Percentiles rank a stretch among this genome's conserved stretches.
phyloP scores from a whole-genome alignment of 2,329 filamentous ascomycete species.

The Ophiostoma montium region DNA sequence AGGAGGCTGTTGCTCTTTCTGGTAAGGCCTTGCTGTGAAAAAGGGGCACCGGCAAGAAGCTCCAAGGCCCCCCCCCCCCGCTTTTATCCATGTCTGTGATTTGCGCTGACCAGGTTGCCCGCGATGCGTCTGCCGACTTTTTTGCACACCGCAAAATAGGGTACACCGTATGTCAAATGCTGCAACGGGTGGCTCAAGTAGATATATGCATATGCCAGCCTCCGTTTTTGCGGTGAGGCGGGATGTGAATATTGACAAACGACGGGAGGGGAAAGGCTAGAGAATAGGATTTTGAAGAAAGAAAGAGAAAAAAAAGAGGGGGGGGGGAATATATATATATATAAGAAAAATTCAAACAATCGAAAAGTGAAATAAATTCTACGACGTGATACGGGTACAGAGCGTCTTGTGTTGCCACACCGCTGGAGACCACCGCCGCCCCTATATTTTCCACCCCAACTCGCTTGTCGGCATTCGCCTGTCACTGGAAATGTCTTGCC shows the following conservation, averaged over 20 bases:
- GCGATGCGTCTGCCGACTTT: neutral
- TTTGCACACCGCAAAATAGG: neutral
- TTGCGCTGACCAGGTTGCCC: neutral
- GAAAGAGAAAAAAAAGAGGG: neutral
- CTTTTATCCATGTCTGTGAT: neutral
- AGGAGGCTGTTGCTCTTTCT: neutral
- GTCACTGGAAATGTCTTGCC: neutral
- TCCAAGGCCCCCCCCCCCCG: neutral
- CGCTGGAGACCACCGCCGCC: too few species aligned
- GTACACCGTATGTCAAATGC: too few species aligned
- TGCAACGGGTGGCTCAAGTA: neutral
- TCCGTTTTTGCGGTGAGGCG: neutral
- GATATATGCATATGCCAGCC: neutral
- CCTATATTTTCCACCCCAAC: neutral
- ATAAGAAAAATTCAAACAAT: too few species aligned
- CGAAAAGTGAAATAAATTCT: too few species aligned
- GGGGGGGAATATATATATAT: neutral
- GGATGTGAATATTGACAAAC: neutral
- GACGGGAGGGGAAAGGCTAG: too few species aligned
- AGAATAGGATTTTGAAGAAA: too few species aligned
- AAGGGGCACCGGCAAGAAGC: neutral
- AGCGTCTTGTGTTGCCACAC: neutral
- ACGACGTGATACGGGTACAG: too few species aligned
- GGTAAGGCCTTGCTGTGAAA: neutral
- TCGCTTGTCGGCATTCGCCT: conserved; percentile 1